Conservation (phyloP, 208 protist species). For the Leishmania tropica region DNA sequence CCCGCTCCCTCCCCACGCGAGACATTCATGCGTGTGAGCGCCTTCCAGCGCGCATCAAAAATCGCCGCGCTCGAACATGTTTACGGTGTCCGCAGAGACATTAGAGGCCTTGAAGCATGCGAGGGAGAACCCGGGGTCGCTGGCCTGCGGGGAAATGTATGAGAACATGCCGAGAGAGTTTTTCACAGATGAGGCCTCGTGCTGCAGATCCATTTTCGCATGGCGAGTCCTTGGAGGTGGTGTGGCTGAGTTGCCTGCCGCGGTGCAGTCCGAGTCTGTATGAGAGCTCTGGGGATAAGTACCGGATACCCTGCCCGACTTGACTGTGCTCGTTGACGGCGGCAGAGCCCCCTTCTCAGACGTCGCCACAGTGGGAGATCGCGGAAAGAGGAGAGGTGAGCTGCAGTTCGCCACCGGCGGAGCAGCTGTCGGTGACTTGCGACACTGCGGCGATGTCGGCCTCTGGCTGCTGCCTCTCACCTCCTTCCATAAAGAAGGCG, state of each 20-base stretch:
- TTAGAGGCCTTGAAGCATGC: constrained; percentile 5
- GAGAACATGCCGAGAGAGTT: neutral
- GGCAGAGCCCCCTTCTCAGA: neutral
- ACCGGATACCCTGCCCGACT: neutral
- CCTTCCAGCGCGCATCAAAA: neutral
- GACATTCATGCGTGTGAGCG: too few species aligned
- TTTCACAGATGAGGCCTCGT: neutral
- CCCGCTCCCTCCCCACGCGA: too few species aligned
- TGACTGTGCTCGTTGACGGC: neutral
- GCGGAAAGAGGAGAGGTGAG: neutral
- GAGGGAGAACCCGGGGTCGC: constrained; percentile 15
- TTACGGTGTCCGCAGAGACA: constrained; percentile 11
- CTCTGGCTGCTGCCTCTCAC: neutral
- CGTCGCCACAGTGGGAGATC: neutral
- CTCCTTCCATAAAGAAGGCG: neutral
- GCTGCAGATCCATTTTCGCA: neutral
- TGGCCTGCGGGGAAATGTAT: neutral
- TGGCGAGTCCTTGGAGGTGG: neutral
- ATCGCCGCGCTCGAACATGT: constrained; percentile 19
- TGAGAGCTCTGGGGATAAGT: neutral
- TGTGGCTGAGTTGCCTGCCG: neutral
- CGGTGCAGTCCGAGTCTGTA: neutral
- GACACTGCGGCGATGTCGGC: neutral
- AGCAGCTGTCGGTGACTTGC: neutral
- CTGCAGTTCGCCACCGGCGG: neutral